Conservation (phyloP, 257 asterid genomes). For the Eucommia ulmoides region DNA sequence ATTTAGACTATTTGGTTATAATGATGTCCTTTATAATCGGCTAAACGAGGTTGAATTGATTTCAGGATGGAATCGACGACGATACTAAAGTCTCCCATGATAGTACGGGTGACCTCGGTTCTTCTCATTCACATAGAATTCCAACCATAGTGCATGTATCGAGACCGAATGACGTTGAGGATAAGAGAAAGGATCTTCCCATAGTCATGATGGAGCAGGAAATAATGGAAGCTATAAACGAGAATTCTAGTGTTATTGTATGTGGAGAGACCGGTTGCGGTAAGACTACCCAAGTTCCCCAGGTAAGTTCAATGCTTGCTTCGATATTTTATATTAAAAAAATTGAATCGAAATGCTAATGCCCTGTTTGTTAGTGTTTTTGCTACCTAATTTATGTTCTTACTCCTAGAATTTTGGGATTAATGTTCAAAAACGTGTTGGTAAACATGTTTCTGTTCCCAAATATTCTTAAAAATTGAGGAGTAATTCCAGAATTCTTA, state of each 20-base stretch:
- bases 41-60: too few relatives aligned
- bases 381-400: too few relatives aligned
- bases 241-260: constrained; percentile 54
- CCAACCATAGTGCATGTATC: constrained; percentile 61
- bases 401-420: too few relatives aligned
- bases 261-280: constrained; percentile 99
- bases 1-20: too few relatives aligned
- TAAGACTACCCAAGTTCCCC: constrained; percentile 98
- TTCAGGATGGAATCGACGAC: constrained; percentile 28
- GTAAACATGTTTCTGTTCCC: too few relatives aligned
- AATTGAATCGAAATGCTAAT: too few relatives aligned
- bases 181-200: constrained; percentile 65
- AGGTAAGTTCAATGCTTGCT: constrained; percentile 36
- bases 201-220: constrained; percentile 98
- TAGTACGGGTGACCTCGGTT: constrained; percentile 14
- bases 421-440: too few relatives aligned
- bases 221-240: constrained; percentile 85
- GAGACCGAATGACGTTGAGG: constrained; percentile 69
- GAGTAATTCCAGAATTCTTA: too few relatives aligned
- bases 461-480: too few relatives aligned
- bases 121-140: constrained; percentile 17
- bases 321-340: too few relatives aligned
- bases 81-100: constrained; percentile 13
- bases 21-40: too few relatives aligned
- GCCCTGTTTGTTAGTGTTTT: too few relatives aligned